These are phyloP conservation scores for Ajuga chamaepitys DNA, from an alignment of 257 asterid genomes.

Conservation along the genomic window DNA sequence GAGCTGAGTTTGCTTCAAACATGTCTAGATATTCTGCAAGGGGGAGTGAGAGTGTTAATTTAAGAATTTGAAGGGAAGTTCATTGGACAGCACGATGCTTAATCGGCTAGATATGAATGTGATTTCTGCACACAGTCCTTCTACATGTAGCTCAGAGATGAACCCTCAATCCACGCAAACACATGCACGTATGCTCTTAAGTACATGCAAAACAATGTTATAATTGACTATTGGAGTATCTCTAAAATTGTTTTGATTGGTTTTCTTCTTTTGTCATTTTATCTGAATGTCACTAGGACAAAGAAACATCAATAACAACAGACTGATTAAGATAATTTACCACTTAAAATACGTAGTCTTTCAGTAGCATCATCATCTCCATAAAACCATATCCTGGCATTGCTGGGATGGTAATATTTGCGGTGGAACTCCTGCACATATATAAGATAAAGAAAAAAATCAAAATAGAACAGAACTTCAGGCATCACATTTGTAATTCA, in stretches of 20 bases:
- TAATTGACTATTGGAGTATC: not conserved
- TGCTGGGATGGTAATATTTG: conserved; percentile 94
- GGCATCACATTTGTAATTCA: not conserved
- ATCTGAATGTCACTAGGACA: not conserved
- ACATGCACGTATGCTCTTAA: not conserved
- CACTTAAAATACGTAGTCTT: conserved; percentile 79
- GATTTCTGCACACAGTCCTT: not conserved
- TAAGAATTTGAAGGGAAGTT: not conserved
- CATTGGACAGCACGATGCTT: not conserved
- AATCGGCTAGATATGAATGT: not conserved
- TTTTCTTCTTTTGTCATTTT: not conserved
- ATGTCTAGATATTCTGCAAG: conserved; percentile 74
- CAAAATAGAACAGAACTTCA: conserved; percentile 7
- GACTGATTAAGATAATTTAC: conserved; percentile 27
- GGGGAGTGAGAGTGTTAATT: not conserved
- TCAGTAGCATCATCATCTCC: conserved; percentile 95
- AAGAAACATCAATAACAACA: conserved; percentile 3
- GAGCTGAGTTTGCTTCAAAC: conserved; percentile 89
- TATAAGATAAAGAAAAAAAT: conserved; percentile 4
- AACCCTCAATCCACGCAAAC: conserved; percentile 4
- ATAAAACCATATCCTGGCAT: conserved; percentile 96
- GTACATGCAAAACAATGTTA: not conserved
- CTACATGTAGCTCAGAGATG: not conserved
- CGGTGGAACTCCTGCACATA: conserved; percentile 76
- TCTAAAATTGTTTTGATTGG: not conserved